Conservation (phyloP, 805 yeast genomes). For the Barnettozyma siamensis region DNA sequence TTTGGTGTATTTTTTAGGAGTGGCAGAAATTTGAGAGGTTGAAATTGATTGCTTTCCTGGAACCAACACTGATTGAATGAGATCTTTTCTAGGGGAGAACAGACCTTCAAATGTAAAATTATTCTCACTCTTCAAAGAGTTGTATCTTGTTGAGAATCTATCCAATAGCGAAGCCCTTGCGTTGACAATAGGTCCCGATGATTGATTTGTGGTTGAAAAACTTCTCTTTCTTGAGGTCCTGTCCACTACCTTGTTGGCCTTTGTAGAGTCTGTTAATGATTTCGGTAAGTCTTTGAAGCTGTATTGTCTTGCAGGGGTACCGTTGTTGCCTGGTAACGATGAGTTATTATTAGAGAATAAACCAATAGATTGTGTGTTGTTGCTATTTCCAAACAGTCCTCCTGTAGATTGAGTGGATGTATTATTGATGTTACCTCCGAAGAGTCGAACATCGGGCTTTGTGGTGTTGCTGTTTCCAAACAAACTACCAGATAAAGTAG, state of each 20-base stretch:
- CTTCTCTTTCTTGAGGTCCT: slow-evolving; percentile 21
- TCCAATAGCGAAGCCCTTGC: slow-evolving; percentile 27
- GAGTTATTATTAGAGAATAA: slow-evolving; percentile 18
- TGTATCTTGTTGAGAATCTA: slow-evolving; percentile 32
- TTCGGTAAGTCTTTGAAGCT: slow-evolving; percentile 32
- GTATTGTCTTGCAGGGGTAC: slow-evolving; percentile 26
- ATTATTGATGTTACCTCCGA: slow-evolving; percentile 19
- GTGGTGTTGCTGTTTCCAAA: slow-evolving; percentile 10
- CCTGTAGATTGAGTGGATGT: slow-evolving; percentile 6
- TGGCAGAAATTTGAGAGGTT: background rate
- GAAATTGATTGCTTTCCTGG: slow-evolving; percentile 9
- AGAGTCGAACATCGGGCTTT: background rate
- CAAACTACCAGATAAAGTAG: slow-evolving; percentile 5
- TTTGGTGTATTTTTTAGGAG: slow-evolving; percentile 6
- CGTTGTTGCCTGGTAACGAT: slow-evolving; percentile 10
- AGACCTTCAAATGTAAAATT: slow-evolving; percentile 30
- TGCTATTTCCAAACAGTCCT: slow-evolving; percentile 9
- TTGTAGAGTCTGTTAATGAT: slow-evolving; percentile 30
- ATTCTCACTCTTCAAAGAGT: slow-evolving; percentile 19
- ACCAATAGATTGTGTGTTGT: background rate
- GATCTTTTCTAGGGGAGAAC: slow-evolving; percentile 30
- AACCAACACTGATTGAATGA: slow-evolving; percentile 14
- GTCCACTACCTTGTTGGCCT: slow-evolving; percentile 12
- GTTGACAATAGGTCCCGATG: slow-evolving; percentile 15
- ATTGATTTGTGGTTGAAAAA: slow-evolving; percentile 17